These are phyloP conservation scores for Trametes elegans DNA, from an alignment of 768 basidiomycete species.

Conservation along the genomic window DNA sequence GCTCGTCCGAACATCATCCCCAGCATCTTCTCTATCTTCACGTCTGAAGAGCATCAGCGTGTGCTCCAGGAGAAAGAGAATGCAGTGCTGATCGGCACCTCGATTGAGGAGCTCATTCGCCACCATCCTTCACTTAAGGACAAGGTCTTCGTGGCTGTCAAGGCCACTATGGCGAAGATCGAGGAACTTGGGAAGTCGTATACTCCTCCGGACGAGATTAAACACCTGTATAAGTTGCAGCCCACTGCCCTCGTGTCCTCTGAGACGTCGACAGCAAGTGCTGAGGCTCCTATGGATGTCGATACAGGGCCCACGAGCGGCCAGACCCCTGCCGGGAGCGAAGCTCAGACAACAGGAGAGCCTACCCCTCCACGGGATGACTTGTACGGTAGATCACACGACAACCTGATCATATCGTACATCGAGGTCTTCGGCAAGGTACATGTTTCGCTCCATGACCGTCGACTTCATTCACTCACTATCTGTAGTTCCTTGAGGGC, in stretches of 20 bases:
- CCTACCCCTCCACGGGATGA: slow-evolving; percentile 34
- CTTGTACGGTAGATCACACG: slow-evolving; percentile 51
- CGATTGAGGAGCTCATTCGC: slow-evolving; percentile 92
- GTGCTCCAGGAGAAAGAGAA: slow-evolving; percentile 92
- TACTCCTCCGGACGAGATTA: slow-evolving; percentile 51
- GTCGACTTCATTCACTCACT: neutral
- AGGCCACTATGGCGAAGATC: slow-evolving; percentile 66
- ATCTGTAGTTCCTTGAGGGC: slow-evolving; percentile 83
- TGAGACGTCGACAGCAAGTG: neutral
- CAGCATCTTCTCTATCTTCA: slow-evolving; percentile 82
- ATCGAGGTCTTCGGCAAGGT: slow-evolving; percentile 81
- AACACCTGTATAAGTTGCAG: slow-evolving; percentile 55
- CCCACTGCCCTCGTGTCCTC: slow-evolving; percentile 5
- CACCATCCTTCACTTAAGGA: slow-evolving; percentile 90
- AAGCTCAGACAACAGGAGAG: slow-evolving; percentile 16
- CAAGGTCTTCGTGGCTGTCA: slow-evolving; percentile 75
- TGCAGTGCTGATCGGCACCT: slow-evolving; percentile 81
- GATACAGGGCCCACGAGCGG: slow-evolving; percentile 19
- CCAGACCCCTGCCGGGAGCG: neutral
- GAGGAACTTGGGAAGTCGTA: slow-evolving; percentile 70
- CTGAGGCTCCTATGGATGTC: slow-evolving; percentile 25
- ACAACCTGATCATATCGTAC: slow-evolving; percentile 73
- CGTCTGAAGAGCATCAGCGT: slow-evolving; percentile 78
- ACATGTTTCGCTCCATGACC: slow-evolving; percentile 25
- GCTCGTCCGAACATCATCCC: slow-evolving; percentile 81